phyloP scores from a whole-genome alignment of 805 yeast species.

The Zygotorulaspora danielsina region DNA sequence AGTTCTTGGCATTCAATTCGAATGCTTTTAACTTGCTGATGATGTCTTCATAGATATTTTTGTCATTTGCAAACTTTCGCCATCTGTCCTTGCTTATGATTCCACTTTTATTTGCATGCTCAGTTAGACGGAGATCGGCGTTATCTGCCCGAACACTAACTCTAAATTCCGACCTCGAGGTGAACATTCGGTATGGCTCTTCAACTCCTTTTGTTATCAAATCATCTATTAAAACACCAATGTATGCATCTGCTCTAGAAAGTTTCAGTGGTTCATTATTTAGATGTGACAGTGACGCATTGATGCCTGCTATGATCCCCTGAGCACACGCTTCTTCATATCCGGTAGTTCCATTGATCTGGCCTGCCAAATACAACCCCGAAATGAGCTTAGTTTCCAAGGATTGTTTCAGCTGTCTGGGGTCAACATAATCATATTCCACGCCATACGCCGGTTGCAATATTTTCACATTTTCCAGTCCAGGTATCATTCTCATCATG shows the following conservation, averaged over 20 bases:
- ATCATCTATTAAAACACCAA: conserved; percentile 92
- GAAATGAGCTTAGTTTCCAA: conserved; percentile 74
- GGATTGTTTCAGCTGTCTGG: conserved; percentile 73
- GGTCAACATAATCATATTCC: conserved; percentile 94
- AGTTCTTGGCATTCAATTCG: conserved; percentile 51
- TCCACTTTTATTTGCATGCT: conserved; percentile 59
- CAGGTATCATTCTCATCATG: conserved; percentile 74
- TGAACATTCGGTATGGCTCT: conserved; percentile 97
- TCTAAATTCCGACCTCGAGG: conserved; percentile 91
- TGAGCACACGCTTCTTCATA: conserved; percentile 99
- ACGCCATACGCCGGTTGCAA: conserved; percentile 98
- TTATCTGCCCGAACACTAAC: conserved; percentile 88
- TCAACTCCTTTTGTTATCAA: conserved; percentile 90
- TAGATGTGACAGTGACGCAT: conserved; percentile 66
- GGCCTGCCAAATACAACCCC: conserved; percentile 90
- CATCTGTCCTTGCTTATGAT: conserved; percentile 61
- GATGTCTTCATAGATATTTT: conserved; percentile 41
- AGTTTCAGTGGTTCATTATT: conserved; percentile 47
- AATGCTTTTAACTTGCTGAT: conserved; percentile 44
- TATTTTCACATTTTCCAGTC: conserved; percentile 84
- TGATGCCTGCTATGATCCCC: conserved; percentile 92
- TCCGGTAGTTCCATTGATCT: conserved; percentile 97
- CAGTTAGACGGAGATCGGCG: conserved; percentile 83
- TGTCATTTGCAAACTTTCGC: conserved; percentile 44
- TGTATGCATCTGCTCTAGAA: conserved; percentile 77